phyloP scores from a whole-genome alignment of 208 protist genomes.

The Acanthamoeba polyphaga region DNA sequence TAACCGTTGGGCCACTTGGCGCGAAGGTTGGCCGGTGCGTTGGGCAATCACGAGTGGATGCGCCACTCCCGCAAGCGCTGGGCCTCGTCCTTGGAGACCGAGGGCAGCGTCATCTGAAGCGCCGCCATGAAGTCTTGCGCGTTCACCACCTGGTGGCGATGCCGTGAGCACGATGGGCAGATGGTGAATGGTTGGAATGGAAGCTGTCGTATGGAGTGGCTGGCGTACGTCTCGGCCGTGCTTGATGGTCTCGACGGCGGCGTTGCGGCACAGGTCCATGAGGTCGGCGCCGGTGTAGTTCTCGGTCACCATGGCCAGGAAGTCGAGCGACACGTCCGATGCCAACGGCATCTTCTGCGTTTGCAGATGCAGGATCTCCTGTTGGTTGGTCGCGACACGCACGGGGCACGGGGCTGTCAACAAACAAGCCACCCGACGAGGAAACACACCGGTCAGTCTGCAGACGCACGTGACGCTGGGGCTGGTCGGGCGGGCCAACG shows the following conservation, averaged over 20 bases:
- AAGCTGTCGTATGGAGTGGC: background rate
- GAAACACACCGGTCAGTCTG: no score
- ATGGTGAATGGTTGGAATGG: background rate
- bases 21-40: no score
- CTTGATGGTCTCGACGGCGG: slow-evolving; percentile 50
- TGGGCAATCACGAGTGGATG: background rate
- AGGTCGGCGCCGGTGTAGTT: slow-evolving; percentile 59
- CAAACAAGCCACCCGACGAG: background rate
- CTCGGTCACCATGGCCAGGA: slow-evolving; percentile 26
- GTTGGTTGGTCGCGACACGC: background rate
- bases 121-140: slow-evolving; percentile 47
- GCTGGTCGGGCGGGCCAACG: slow-evolving; percentile 47
- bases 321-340: slow-evolving; percentile 28
- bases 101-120: background rate
- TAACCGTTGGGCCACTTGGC: no score
- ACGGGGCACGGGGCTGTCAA: background rate
- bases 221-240: background rate
- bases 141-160: background rate
- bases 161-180: background rate
- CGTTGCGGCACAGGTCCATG: slow-evolving; percentile 64
- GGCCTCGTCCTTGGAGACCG: background rate
- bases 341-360: slow-evolving; percentile 9
- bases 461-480: background rate
- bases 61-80: background rate
- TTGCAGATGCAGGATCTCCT: slow-evolving; percentile 31